A percentile compares a stretch with the other conserved stretches of the same genome.
phyloP scores from a whole-genome alignment of 805 yeast species.

The Sungouiozyma intestinalis region DNA sequence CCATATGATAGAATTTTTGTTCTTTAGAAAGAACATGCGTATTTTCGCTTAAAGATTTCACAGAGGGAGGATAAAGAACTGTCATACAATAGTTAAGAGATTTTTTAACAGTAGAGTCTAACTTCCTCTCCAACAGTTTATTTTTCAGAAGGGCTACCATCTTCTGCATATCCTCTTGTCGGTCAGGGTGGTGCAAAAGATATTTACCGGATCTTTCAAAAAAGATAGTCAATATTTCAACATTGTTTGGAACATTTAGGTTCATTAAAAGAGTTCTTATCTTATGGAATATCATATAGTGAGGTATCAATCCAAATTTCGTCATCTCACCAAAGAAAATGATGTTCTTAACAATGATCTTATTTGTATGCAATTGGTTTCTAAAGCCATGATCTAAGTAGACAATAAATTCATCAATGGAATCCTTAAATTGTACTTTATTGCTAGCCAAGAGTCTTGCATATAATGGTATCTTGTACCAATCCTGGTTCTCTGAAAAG shows the following conservation, averaged over 20 bases:
- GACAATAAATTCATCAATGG: slow-evolving; percentile 42
- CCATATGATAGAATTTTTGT: slow-evolving; percentile 37
- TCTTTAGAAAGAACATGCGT: slow-evolving; percentile 31
- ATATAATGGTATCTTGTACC: slow-evolving; percentile 39
- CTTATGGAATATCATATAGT: slow-evolving; percentile 63
- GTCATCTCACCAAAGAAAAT: slow-evolving; percentile 64
- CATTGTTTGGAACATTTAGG: slow-evolving; percentile 43
- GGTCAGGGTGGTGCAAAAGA: slow-evolving; percentile 47
- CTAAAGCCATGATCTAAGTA: slow-evolving; percentile 51
- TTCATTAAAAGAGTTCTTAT: slow-evolving; percentile 49
- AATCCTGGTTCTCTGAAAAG: slow-evolving; percentile 39
- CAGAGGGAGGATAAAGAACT: slow-evolving; percentile 45
- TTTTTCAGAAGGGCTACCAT: slow-evolving; percentile 48
- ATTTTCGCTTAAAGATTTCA: slow-evolving; percentile 27
- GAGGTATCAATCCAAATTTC: slow-evolving; percentile 64
- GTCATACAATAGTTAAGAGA: slow-evolving; percentile 48
- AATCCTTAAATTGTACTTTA: slow-evolving; percentile 36
- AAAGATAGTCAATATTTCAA: slow-evolving; percentile 58
- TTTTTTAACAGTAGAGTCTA: slow-evolving; percentile 45
- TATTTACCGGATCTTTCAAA: slow-evolving; percentile 68
- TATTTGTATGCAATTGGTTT: slow-evolving; percentile 44
- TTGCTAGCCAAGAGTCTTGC: slow-evolving; percentile 63
- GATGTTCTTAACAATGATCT: slow-evolving; percentile 45
- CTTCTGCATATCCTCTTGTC: slow-evolving; percentile 46
- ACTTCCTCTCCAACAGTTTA: slow-evolving; percentile 37